Evolutionary conservation across 2,329 filamentous ascomycete genomes (phyloP).

Genomic region (Beauveria rudraprayagi): DNA sequence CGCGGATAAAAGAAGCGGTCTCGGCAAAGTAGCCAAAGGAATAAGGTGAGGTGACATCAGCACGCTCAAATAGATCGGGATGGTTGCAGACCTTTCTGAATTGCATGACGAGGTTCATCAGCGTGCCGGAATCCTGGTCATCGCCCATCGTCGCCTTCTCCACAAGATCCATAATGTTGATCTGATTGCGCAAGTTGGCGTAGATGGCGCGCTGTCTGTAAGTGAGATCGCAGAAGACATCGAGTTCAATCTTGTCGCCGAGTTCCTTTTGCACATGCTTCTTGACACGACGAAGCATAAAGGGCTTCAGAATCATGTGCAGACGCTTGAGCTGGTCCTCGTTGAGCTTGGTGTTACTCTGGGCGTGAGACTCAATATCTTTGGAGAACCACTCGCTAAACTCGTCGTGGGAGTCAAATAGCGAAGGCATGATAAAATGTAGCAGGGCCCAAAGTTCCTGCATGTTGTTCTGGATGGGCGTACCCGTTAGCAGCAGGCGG

Average conservation of each 20-base stretch:
- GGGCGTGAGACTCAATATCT: constrained; percentile 95
- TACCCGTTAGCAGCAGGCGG: constrained; percentile 85
- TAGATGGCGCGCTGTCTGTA: constrained; percentile 95
- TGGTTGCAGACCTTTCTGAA: constrained; percentile 99
- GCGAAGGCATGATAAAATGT: constrained; percentile 99
- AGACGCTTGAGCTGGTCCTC: constrained; percentile 94
- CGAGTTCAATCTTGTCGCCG: constrained; percentile 95
- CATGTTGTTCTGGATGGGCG: constrained; percentile 99
- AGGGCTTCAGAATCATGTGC: constrained; percentile 98
- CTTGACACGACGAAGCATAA: constrained; percentile 99
- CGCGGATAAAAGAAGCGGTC: constrained; percentile 88
- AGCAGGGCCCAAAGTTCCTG: constrained; percentile 95
- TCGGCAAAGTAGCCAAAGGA: constrained; percentile 84
- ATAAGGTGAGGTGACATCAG: constrained; percentile 81
- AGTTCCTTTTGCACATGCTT: constrained; percentile 99
- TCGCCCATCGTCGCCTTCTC: constrained; percentile 94
- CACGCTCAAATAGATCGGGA: constrained; percentile 91
- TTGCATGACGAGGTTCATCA: constrained; percentile 99
- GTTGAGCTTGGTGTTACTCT: constrained; percentile 98
- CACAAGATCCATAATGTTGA: constrained; percentile 97
- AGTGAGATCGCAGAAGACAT: constrained; percentile 93
- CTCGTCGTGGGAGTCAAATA: constrained; percentile 91
- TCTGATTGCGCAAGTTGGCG: constrained; percentile 85
- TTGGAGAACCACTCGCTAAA: constrained; percentile 94
- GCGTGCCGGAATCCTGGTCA: constrained; percentile 85